Evolutionary conservation across 306 rosid genomes (phyloP), one percentile per base, ranked within the genome.

Genomic region (Hippophae rhamnoides): DNA sequence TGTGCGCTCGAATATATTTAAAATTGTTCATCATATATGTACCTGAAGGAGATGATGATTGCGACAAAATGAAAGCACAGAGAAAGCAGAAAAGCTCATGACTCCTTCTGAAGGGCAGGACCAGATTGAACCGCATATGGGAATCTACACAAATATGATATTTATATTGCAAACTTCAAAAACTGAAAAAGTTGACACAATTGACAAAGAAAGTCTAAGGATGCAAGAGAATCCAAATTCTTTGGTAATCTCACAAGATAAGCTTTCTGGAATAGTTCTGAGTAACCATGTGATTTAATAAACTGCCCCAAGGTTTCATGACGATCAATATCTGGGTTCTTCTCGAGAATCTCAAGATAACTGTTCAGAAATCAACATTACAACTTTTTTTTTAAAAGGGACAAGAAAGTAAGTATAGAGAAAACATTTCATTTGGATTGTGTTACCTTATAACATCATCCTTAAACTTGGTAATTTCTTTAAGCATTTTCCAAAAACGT

Each of bases 51-150:
- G 80, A 76, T 84, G 78, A 53, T 90, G 95, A 62, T 87, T 90
- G 23, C 85, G 95, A 52, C 89, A 87, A 69, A 90, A 86, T 0
- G 95, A 87, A 60, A 90, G 89, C 60, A 82, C 81, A 5, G 90
- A 81, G 78, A 75, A 87, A 64, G 95, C 95, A 47, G 97, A 84
- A 73, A 87, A 84, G 77, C 85, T 79, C 82, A 82, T 14, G 61
- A 90, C 94, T 50, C 89, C 84, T 63, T 87, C 87, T 49, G 89
- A 61, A 47, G 90, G 69, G 62, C 94, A 84, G 10, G 90, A 90
- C 97, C 97, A 90, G 60, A 87, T 82, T 51, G 97, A 90, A 58
- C 90, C 89, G 62, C 97, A 90, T 43, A 90, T 62, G 45, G 97
- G 97, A 75, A 81, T 64, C 94, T 87, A 47, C 11, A 77, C 2